A percentile compares a stretch with the other conserved stretches of the same genome.
These are phyloP conservation scores for Otatea glauca DNA, from an alignment of 176 grass and related monocot genomes.

Conservation along the genomic window DNA sequence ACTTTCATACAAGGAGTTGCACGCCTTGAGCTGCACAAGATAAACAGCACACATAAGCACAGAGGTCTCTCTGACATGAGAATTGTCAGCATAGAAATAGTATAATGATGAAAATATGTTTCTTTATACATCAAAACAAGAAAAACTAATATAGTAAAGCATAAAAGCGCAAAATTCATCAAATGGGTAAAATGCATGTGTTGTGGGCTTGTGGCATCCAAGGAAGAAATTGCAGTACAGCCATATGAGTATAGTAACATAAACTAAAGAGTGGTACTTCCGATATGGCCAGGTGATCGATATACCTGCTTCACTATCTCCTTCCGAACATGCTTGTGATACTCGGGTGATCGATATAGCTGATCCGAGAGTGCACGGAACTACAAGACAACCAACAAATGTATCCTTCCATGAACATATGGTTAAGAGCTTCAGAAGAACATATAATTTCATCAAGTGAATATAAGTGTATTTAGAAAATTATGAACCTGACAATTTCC, in stretches of 20 bases:
- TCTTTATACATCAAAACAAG: conserved; percentile 6
- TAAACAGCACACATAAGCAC: conserved; percentile 39
- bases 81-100: conserved; percentile 1
- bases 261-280: conserved; percentile 29
- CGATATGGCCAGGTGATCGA: not conserved
- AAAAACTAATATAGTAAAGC: conserved; percentile 15
- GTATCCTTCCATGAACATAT: conserved; percentile 24
- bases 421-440: not conserved
- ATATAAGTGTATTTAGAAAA: conserved; percentile 21
- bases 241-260: conserved; percentile 7
- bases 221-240: conserved; percentile 24
- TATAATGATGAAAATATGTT: not conserved
- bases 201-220: not conserved
- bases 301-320: conserved; percentile 98
- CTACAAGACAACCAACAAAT: conserved; percentile 51
- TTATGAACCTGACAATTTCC: conserved; percentile 92
- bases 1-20: conserved; percentile 77
- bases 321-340: conserved; percentile 95
- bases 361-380: conserved; percentile 98
- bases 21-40: conserved; percentile 86
- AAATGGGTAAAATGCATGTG: conserved; percentile 24
- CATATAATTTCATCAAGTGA: conserved; percentile 34
- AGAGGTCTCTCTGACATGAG: not conserved
- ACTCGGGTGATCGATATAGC: conserved; percentile 78
- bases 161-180: not conserved